Percentiles rank a stretch among this genome's conserved stretches.
phyloP scores from a whole-genome alignment of 2,329 filamentous ascomycete genomes.

The Dissoconium aciculare region DNA sequence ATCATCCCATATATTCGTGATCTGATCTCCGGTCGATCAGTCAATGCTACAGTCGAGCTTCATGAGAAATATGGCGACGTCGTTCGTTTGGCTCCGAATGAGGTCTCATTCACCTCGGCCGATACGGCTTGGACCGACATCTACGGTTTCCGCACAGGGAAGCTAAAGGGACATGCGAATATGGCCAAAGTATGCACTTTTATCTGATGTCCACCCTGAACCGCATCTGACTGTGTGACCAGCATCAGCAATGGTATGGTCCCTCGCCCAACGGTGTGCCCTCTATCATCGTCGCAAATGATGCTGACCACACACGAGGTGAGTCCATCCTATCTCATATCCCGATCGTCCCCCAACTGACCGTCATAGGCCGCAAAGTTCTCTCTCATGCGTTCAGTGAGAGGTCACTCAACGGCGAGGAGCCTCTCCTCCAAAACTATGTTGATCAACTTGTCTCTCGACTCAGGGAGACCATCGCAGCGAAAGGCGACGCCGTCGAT shows the following conservation, averaged over 20 bases:
- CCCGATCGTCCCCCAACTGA: too few species aligned
- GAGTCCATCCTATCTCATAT: too few species aligned
- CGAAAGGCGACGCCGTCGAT: slow-evolving; percentile 7
- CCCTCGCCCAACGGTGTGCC: background rate
- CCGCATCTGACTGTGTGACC: background rate
- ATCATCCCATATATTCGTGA: slow-evolving; percentile 8
- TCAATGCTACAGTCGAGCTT: slow-evolving; percentile 27
- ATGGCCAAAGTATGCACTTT: slow-evolving; percentile 2
- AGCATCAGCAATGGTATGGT: background rate
- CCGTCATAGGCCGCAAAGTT: too few species aligned
- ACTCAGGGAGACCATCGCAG: slow-evolving; percentile 4
- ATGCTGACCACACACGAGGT: slow-evolving; percentile 1
- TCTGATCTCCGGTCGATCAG: background rate
- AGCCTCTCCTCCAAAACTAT: slow-evolving; percentile 9
- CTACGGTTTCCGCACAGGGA: slow-evolving; percentile 38
- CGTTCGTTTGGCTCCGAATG: slow-evolving; percentile 57
- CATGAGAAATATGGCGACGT: slow-evolving; percentile 57
- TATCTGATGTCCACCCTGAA: slow-evolving; percentile 2
- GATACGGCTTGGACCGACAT: slow-evolving; percentile 52
- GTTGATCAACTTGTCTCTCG: slow-evolving; percentile 8
- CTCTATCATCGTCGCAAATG: slow-evolving; percentile 1
- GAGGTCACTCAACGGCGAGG: slow-evolving; percentile 8
- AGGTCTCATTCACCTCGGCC: slow-evolving; percentile 56
- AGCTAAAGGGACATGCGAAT: background rate
- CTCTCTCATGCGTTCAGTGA: slow-evolving; percentile 9